Base-by-base conservation (phyloP, 352 stramenopile genomes). In the Phytopythium boreale region DNA sequence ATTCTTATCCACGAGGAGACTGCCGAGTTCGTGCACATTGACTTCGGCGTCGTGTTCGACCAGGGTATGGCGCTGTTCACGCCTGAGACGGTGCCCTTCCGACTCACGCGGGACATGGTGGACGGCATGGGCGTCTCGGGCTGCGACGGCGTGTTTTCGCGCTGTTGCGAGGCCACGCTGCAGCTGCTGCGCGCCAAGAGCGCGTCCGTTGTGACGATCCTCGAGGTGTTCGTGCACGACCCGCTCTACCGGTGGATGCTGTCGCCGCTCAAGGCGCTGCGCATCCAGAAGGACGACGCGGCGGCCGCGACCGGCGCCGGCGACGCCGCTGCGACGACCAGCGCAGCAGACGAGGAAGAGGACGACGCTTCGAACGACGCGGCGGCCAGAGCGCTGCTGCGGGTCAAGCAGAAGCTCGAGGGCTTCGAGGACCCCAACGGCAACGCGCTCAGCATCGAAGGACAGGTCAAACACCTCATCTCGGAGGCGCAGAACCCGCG, bases 21-120 rank as follows among this genome's bases (percentile, higher is more conserved):
- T 2, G 97, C 91, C 14, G 97, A 99, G 76, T 79, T 99, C 34
- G 95, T 99, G 43, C 98, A 99, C 71, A 99, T 99, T 70, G 98
- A 99, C 77, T 99, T 99, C 83, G 98, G 98, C 12, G 97, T 99
- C 49, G 96, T 99, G 14, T 99, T 99, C 82, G 98, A 99, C 66
- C 97, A 99, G 67, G 88, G 86, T 9, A 93, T 96, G 87, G 84
- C 84, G 62, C 72, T 99, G 6, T 88, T 85, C 60, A 98, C 92
- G 24, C 98, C 98, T 2, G 98, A 99, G 80, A 97, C 87, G 2
- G 96, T 99, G 43, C 98, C 98, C 15, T 99, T 99, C 76, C 96
- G 98, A 22, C 85, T 99, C 7, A 99, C 97, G 20, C 84, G 97
- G 17, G 98, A 99, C 63, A 80, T 99, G 9, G 92, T 99, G n/a